Conservation (phyloP, 306 rosid species). For the Ochetophila trinervis region DNA sequence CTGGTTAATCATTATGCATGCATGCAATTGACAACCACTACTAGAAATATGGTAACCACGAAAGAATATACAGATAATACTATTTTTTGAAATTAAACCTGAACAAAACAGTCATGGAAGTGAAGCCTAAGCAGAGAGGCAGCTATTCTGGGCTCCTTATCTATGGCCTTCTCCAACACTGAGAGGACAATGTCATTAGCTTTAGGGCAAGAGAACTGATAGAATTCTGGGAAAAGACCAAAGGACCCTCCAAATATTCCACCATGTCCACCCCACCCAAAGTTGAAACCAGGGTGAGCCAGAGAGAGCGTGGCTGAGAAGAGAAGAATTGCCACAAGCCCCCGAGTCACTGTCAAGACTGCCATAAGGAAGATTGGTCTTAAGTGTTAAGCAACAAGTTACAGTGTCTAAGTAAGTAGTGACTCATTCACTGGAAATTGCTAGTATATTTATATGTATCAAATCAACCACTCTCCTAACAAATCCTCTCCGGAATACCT, state of each 20-base stretch:
- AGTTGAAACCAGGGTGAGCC: slow-evolving; percentile 57
- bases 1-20: neutral
- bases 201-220: slow-evolving; percentile 76
- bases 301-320: slow-evolving; percentile 30
- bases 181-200: slow-evolving; percentile 77
- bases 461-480: slow-evolving; percentile 47
- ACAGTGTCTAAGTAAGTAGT: neutral
- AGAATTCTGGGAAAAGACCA: slow-evolving; percentile 62
- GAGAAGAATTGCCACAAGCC: slow-evolving; percentile 22
- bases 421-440: slow-evolving; percentile 13
- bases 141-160: slow-evolving; percentile 54
- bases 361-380: slow-evolving; percentile 27
- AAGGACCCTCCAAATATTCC: slow-evolving; percentile 35
- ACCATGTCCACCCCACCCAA: slow-evolving; percentile 52
- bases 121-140: slow-evolving; percentile 86
- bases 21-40: no score
- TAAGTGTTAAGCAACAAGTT: neutral
- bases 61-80: no score
- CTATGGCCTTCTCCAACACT: slow-evolving; percentile 61
- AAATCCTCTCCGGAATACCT: slow-evolving; percentile 40
- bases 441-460: slow-evolving; percentile 21
- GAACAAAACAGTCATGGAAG: slow-evolving; percentile 80
- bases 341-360: slow-evolving; percentile 24
- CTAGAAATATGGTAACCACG: no score
- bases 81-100: slow-evolving; percentile 37